Evolutionary conservation across 495 filamentous ascomycete species (phyloP).

Genomic region (Hypoxylon intermedium): DNA sequence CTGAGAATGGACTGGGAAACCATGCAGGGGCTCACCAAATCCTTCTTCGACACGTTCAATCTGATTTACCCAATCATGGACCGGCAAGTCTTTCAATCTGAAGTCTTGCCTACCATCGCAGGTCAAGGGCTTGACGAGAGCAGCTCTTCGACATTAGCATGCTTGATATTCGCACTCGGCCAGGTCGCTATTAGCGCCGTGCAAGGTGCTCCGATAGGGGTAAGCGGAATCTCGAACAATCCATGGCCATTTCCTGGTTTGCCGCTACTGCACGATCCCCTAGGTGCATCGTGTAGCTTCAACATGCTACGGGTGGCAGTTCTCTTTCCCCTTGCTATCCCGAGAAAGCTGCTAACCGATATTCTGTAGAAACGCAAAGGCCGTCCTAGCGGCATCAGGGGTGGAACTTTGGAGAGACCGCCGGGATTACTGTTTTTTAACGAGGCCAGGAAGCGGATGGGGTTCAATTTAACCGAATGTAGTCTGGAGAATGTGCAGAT

Average conservation of each 20-base stretch:
- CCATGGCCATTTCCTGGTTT: neutral
- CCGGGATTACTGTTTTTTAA: slow-evolving; percentile 66
- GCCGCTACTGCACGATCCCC: neutral
- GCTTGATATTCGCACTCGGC: slow-evolving; percentile 65
- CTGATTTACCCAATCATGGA: slow-evolving; percentile 63
- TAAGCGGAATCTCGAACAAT: slow-evolving; percentile 11
- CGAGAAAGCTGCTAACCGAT: slow-evolving; percentile 7
- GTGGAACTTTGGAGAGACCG: slow-evolving; percentile 55
- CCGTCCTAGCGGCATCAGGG: slow-evolving; percentile 59
- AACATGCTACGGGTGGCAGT: neutral
- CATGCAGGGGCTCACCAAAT: slow-evolving; percentile 57
- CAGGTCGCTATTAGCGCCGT: slow-evolving; percentile 59
- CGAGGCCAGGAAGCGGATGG: slow-evolving; percentile 64
- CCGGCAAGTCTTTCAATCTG: slow-evolving; percentile 57
- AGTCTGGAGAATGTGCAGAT: slow-evolving; percentile 66
- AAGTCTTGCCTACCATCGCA: slow-evolving; percentile 54
- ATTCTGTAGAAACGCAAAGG: slow-evolving; percentile 44
- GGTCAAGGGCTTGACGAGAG: slow-evolving; percentile 59
- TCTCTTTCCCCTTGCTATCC: neutral
- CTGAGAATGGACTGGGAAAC: slow-evolving; percentile 52
- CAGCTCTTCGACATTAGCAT: slow-evolving; percentile 56
- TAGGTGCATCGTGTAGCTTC: neutral
- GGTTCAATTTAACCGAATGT: slow-evolving; percentile 61
- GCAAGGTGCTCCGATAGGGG: slow-evolving; percentile 52
- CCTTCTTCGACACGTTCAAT: slow-evolving; percentile 65